Conservation (phyloP, 106 monocot species). For the Platanthera zijinensis region DNA sequence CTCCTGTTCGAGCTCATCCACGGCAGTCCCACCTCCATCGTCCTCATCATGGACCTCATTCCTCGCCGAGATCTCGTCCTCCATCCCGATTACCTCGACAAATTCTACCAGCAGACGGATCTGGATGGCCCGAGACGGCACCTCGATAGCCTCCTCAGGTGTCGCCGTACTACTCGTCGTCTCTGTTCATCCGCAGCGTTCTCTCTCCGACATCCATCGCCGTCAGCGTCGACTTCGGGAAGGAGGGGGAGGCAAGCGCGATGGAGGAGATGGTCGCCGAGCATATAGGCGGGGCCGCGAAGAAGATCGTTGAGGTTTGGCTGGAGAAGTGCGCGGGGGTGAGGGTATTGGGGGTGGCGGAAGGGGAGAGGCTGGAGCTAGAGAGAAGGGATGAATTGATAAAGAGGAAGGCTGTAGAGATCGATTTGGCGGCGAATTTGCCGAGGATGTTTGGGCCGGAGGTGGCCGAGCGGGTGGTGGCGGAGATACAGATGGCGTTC, state of each 20-base stretch:
- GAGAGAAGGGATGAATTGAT: constrained; percentile 49
- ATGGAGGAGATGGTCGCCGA: constrained; percentile 51
- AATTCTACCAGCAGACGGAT: constrained; percentile 38
- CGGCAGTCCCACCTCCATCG: constrained; percentile 44
- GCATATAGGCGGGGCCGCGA: constrained; percentile 20
- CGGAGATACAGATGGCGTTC: constrained; percentile 49
- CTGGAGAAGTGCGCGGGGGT: constrained; percentile 38
- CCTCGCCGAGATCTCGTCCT: constrained; percentile 73
- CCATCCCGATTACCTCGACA: constrained; percentile 50
- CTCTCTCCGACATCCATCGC: constrained; percentile 64
- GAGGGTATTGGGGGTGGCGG: constrained; percentile 18
- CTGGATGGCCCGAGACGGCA: constrained; percentile 38
- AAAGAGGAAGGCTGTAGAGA: constrained; percentile 62
- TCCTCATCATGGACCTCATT: constrained; percentile 63
- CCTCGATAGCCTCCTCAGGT: constrained; percentile 31
- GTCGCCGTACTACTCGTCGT: constrained; percentile 44
- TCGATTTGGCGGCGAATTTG: constrained; percentile 69
- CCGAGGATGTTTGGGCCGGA: constrained; percentile 71
- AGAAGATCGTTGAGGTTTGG: constrained; percentile 52
- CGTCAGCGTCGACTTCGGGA: constrained; percentile 33
- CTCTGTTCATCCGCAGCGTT: constrained; percentile 60
- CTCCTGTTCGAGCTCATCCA: constrained; percentile 86
- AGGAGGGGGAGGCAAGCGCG: constrained; percentile 15
- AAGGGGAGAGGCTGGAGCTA: constrained; percentile 27
- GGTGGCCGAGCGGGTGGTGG: constrained; percentile 36